Conservation (phyloP, 129 eudicot species). For the Apium graveolens region DNA sequence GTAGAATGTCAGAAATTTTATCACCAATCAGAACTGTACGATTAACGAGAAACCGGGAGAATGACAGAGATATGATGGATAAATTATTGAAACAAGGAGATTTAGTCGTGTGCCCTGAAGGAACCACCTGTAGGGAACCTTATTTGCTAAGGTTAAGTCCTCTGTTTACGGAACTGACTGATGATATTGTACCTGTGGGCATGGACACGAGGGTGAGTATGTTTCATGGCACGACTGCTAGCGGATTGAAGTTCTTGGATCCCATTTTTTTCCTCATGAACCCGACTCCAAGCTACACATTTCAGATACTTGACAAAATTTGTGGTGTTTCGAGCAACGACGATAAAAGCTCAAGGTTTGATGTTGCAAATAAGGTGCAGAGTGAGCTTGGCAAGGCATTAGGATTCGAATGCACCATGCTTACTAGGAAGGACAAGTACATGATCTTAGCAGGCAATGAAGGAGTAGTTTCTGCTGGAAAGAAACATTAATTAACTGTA, state of each 20-base stretch:
- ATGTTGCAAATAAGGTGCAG: conserved; percentile 56
- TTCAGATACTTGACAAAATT: conserved; percentile 32
- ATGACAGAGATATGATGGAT: conserved; percentile 46
- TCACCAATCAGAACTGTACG: conserved; percentile 64
- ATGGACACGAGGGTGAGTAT: conserved; percentile 42
- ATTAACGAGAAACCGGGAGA: conserved; percentile 39
- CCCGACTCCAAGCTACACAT: conserved; percentile 44
- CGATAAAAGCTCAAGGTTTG: conserved; percentile 25
- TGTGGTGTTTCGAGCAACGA: conserved; percentile 17
- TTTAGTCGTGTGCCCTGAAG: conserved; percentile 73
- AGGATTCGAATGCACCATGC: conserved; percentile 45
- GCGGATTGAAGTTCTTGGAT: conserved; percentile 60
- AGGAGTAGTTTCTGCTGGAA: conserved; percentile 28
- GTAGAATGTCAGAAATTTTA: conserved; percentile 48
- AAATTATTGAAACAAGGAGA: conserved; percentile 48
- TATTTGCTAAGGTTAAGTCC: conserved; percentile 65
- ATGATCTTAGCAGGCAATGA: conserved; percentile 63
- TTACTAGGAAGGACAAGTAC: conserved; percentile 62
- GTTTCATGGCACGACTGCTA: conserved; percentile 74
- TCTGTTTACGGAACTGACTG: conserved; percentile 53
- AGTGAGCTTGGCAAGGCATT: conserved; percentile 45
- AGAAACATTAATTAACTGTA: neutral
- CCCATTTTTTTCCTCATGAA: conserved; percentile 67
- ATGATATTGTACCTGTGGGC: conserved; percentile 61
- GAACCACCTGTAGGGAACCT: conserved; percentile 82